A percentile compares a stretch with the other conserved stretches of the same genome.
Conservation (phyloP, 2,329 filamentous ascomycete genomes). For the Neoarthrinium moseri region DNA sequence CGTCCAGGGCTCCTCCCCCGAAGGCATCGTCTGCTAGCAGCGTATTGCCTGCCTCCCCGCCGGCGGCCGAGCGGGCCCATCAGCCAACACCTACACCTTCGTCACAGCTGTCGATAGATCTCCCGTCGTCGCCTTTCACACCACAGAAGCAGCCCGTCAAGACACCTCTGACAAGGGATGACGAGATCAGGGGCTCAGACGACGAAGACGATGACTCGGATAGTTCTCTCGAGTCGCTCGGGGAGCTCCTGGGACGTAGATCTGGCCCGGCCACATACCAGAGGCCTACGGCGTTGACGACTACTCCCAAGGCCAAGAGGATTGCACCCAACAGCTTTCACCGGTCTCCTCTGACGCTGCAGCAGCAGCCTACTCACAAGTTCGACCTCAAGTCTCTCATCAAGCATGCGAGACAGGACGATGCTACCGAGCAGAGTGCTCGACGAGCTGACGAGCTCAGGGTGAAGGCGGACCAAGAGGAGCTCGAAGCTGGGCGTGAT, state of each 20-base stretch:
- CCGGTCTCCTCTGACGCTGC: constrained; percentile 48
- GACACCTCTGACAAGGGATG: constrained; percentile 41
- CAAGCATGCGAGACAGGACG: constrained; percentile 56
- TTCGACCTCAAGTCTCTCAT: constrained; percentile 64
- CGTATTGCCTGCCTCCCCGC: neutral
- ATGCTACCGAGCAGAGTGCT: constrained; percentile 56
- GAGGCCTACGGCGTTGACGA: constrained; percentile 14
- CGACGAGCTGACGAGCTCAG: constrained; percentile 37
- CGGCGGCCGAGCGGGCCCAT: neutral
- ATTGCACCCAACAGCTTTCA: constrained; percentile 35
- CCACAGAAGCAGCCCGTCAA: constrained; percentile 22
- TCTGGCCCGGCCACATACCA: constrained; percentile 17
- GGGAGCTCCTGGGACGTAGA: constrained; percentile 41
- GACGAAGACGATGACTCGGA: constrained; percentile 65
- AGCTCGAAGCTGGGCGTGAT: constrained; percentile 17
- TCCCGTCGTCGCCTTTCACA: constrained; percentile 26
- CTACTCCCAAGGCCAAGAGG: constrained; percentile 49
- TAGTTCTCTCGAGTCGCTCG: constrained; percentile 51
- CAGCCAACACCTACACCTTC: neutral
- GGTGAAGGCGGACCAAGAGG: constrained; percentile 15
- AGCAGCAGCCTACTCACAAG: constrained; percentile 49
- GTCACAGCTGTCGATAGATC: constrained; percentile 7
- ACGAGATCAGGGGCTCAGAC: constrained; percentile 69
- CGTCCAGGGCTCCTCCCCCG: constrained; percentile 14
- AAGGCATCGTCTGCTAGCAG: constrained; percentile 13